These are phyloP conservation scores for Debaryomycetaceae sp. DNA, from an alignment of 1,139 yeast genomes.

Conservation along the genomic window DNA sequence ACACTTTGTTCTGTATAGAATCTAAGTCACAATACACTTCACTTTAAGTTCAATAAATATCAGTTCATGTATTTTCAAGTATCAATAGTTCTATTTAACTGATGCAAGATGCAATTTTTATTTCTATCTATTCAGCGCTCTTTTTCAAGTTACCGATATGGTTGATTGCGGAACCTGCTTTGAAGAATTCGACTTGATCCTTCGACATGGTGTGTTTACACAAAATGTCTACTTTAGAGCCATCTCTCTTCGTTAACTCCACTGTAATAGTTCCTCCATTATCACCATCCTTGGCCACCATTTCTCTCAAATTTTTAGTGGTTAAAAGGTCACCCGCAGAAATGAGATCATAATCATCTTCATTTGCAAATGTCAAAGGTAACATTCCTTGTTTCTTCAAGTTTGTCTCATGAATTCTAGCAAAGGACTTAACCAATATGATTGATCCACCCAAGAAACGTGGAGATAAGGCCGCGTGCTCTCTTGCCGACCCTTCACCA, in stretches of 20 bases:
- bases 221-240: slow-evolving; percentile 63
- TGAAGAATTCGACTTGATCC: slow-evolving; percentile 94
- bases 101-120: background rate
- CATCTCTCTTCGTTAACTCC: slow-evolving; percentile 71
- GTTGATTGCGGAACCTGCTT: slow-evolving; percentile 96
- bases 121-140: slow-evolving; percentile 1
- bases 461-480: slow-evolving; percentile 96
- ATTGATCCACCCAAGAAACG: slow-evolving; percentile 88
- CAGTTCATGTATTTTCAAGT: background rate
- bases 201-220: slow-evolving; percentile 95
- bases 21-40: background rate
- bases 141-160: slow-evolving; percentile 70
- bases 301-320: slow-evolving; percentile 72
- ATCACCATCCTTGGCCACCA: slow-evolving; percentile 77
- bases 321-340: slow-evolving; percentile 74
- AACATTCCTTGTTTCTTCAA: slow-evolving; percentile 95
- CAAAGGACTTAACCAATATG: slow-evolving; percentile 90
- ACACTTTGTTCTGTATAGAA: background rate
- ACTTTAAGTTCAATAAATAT: background rate
- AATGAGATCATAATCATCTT: slow-evolving; percentile 79
- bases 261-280: slow-evolving; percentile 79
- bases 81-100: background rate
- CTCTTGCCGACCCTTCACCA: slow-evolving; percentile 99
- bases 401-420: slow-evolving; percentile 83
- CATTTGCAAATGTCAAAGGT: slow-evolving; percentile 88